Conservation (phyloP, 345 rosid species). For the Bretschneidera sinensis region DNA sequence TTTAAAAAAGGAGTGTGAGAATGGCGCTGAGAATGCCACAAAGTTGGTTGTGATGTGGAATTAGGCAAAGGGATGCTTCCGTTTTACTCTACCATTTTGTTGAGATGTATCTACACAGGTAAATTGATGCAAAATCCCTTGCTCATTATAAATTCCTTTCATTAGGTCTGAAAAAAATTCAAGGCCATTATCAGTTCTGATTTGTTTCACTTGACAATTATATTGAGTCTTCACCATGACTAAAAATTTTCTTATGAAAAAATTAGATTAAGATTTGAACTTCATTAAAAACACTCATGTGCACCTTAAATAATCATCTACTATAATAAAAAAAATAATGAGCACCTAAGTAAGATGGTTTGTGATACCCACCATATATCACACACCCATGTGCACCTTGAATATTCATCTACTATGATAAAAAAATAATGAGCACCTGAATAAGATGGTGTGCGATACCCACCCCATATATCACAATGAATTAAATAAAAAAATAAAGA, state of each 20-base stretch:
- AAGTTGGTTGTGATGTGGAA: no score
- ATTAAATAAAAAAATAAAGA: constrained; percentile 1
- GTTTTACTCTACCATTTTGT: constrained; percentile 11
- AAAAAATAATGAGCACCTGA: neutral
- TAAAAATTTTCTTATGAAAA: neutral
- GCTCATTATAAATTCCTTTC: neutral
- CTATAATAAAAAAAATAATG: no score
- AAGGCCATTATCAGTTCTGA: neutral
- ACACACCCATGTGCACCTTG: constrained; percentile 8
- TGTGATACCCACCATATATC: no score
- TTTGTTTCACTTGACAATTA: neutral
- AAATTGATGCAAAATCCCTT: constrained; percentile 1
- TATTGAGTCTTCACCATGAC: constrained; percentile 12
- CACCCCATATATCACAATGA: constrained; percentile 10
- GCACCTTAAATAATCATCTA: no score
- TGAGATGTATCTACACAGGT: constrained; percentile 11
- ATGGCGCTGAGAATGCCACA: no score
- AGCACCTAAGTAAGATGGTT: no score
- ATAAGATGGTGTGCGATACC: neutral
- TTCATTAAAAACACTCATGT: constrained; percentile 4
- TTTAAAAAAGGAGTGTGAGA: no score
- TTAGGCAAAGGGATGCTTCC: no score
- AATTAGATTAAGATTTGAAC: constrained; percentile 2
- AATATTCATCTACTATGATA: constrained; percentile 5
- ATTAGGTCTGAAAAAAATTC: neutral